Percentiles rank a stretch among this genome's conserved stretches.
These are phyloP conservation scores for Pichia cactophila DNA, from an alignment of 1,139 yeast species.

Conservation along the genomic window DNA sequence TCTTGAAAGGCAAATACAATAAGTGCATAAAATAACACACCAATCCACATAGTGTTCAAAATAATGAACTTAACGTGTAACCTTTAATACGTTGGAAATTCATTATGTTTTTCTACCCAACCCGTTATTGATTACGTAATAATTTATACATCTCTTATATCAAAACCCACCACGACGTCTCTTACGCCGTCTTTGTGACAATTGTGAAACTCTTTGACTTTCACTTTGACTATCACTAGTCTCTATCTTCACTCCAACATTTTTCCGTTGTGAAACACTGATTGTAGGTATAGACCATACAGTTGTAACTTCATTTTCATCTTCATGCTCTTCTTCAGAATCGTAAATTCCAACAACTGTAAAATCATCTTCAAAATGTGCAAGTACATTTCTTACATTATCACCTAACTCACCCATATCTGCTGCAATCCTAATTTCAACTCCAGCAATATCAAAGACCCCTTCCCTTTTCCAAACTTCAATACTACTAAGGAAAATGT, in stretches of 20 bases:
- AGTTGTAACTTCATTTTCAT: not conserved
- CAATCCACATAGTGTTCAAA: not conserved
- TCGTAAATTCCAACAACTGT: conserved; percentile 9
- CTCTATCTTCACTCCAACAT: not conserved
- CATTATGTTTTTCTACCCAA: no score
- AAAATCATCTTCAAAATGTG: conserved; percentile 13
- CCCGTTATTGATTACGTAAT: no score
- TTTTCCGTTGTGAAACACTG: conserved; percentile 7
- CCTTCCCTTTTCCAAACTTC: conserved; percentile 7
- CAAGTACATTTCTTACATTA: conserved; percentile 4
- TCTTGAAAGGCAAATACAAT: not conserved
- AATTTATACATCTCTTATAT: not conserved
- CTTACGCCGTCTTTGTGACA: conserved; percentile 6
- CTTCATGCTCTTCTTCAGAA: conserved; percentile 1
- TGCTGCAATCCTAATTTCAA: not conserved
- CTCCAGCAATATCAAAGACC: not conserved
- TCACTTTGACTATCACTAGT: not conserved
- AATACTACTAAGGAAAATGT: conserved; percentile 9
- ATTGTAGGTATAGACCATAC: conserved; percentile 6
- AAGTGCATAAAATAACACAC: not conserved
- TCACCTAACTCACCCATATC: conserved; percentile 2
- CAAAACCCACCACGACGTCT: conserved; percentile 13
- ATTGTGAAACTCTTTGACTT: conserved; percentile 5
- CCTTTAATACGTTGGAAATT: no score
- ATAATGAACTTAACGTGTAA: no score